Evolutionary conservation across 768 basidiomycete species (phyloP).

Genomic region (Leccinum subgranulosum): DNA sequence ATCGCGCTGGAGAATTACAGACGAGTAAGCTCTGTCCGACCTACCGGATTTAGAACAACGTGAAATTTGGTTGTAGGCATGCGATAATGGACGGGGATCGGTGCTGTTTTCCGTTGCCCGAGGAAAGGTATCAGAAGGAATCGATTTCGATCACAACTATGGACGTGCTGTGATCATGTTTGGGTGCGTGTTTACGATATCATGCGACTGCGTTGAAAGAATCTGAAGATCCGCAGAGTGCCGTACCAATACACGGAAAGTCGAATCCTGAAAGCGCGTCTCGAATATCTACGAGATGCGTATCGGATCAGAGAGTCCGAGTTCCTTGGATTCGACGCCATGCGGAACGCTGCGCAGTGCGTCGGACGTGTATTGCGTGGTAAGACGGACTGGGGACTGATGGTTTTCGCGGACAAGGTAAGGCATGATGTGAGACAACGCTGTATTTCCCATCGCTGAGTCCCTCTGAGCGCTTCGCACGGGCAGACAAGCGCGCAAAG

Average conservation of each 20-base stretch:
- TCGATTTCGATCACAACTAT: slow-evolving; percentile 99
- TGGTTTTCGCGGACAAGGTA: slow-evolving; percentile 99
- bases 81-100: slow-evolving; percentile 97
- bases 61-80: slow-evolving; percentile 57
- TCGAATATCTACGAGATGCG: slow-evolving; percentile 97
- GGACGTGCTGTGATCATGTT: slow-evolving; percentile 99
- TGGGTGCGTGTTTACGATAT: slow-evolving; percentile 54
- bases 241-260: slow-evolving; percentile 99
- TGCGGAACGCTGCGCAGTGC: slow-evolving; percentile 99
- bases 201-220: not conserved
- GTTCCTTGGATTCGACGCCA: slow-evolving; percentile 98
- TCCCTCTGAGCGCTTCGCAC: slow-evolving; percentile 73
- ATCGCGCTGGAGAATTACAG: slow-evolving; percentile 97
- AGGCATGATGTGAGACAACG: slow-evolving; percentile 3
- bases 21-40: slow-evolving; percentile 51
- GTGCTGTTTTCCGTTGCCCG: slow-evolving; percentile 95
- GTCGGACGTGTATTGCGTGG: slow-evolving; percentile 96
- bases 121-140: slow-evolving; percentile 99
- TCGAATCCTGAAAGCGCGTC: slow-evolving; percentile 91
- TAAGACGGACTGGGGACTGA: slow-evolving; percentile 99
- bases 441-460: not conserved
- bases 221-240: slow-evolving; percentile 47
- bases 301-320: slow-evolving; percentile 98
- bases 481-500: slow-evolving; percentile 92
- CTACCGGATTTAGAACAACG: not conserved